These are phyloP conservation scores for Linanthus parryae DNA, from an alignment of 148 eudicot genomes.

Conservation along the genomic window DNA sequence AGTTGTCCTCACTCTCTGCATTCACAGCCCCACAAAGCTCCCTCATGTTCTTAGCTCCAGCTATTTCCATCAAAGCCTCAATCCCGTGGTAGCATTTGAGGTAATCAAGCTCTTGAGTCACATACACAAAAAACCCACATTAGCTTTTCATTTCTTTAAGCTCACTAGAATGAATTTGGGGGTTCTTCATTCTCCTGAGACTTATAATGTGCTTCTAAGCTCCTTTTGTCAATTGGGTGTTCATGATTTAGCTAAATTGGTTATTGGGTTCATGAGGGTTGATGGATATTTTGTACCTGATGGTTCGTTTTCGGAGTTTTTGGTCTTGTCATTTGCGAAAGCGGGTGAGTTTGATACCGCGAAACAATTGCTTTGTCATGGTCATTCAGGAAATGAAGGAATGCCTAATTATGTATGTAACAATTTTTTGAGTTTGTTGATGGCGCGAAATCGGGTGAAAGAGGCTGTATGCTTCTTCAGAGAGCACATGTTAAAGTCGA, in stretches of 20 bases:
- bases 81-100: constrained; percentile 43
- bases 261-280: constrained; percentile 51
- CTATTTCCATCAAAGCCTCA: constrained; percentile 40
- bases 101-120: constrained; percentile 31
- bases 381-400: constrained; percentile 17
- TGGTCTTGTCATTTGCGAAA: constrained; percentile 43
- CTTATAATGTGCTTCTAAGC: constrained; percentile 50
- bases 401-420: constrained; percentile 44
- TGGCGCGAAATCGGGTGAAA: constrained; percentile 38
- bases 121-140: constrained; percentile 21
- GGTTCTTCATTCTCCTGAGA: constrained; percentile 33
- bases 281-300: constrained; percentile 55
- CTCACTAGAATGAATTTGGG: constrained; percentile 38
- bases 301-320: constrained; percentile 20
- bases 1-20: constrained; percentile 51
- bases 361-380: constrained; percentile 33
- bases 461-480: constrained; percentile 61
- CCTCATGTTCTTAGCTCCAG: constrained; percentile 22
- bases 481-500: constrained; percentile 30
- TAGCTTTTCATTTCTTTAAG: constrained; percentile 63
- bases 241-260: constrained; percentile 43
- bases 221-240: constrained; percentile 46
- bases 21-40: constrained; percentile 20
- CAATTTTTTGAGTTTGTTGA: constrained; percentile 42
- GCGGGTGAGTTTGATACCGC: constrained; percentile 43